Base-by-base conservation (phyloP, 495 filamentous ascomycete genomes). In the Thozetella sp. region DNA sequence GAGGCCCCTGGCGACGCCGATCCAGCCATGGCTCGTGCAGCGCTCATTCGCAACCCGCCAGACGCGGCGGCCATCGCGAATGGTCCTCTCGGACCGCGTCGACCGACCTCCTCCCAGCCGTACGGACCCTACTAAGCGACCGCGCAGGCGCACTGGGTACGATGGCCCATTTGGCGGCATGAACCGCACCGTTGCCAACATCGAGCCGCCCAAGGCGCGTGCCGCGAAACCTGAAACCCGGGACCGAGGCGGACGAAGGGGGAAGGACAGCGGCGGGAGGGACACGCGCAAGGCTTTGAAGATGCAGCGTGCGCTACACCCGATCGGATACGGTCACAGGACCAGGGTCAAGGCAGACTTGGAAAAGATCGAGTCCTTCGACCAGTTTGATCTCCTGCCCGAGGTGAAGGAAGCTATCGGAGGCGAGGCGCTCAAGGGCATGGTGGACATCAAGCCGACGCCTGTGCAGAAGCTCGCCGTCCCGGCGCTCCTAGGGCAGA, bases 401-500 rank as follows among this genome's bases (percentile, higher is more conserved):
- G 73, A 79, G 1, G 74, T 98, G n/a, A 83, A 88, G 68, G 84
- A 91, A 45, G 89, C 93, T 23, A 82, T 98, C 45, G 76, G 71
- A 19, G 73, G 79, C 2, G 87, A 94, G 56, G 92, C 85, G 22
- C 78, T 98, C 19, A 82, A 86, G 23, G 91, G 86, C 24, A 74
- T 97, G 65, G 74, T 79, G 4, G 88, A 91, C 58, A 72, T 93
- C 51, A 81, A 78, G 26, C 95, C 95, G 9, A 98, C 94, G 0
- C 90, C 93, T 0, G 88, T 97, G 17, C 95, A 99, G 76, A 83
- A 86, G 48, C 80, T 98, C 25, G 92, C 92, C 0, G 96, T 99
- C 59, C 93, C 95, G 0, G 83, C 82, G 0, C 72, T 99, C 10
- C 76, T 95, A 17, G 88, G 72, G 0, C 62, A 73, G 55, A 61